Evolutionary conservation across 495 filamentous ascomycete species (phyloP).

Genomic region (Annulohypoxylon maeteangense): DNA sequence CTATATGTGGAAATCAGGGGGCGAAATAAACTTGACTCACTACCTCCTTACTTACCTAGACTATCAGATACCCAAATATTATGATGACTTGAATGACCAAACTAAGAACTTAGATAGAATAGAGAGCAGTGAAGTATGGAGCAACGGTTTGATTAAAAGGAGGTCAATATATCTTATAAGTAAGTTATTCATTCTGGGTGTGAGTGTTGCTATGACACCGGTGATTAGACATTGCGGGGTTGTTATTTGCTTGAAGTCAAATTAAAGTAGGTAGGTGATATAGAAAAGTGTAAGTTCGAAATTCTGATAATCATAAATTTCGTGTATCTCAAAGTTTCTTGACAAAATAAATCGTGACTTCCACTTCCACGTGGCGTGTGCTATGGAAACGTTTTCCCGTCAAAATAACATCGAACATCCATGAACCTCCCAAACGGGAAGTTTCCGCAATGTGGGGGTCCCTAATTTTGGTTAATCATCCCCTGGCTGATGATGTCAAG

Average conservation of each 20-base stretch:
- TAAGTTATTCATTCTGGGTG: neutral
- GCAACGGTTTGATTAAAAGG: too few relatives aligned
- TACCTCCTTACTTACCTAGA: neutral
- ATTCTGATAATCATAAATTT: slow-evolving; percentile 15
- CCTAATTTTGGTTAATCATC: slow-evolving; percentile 6
- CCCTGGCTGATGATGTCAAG: slow-evolving; percentile 30
- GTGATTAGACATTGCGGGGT: slow-evolving; percentile 13
- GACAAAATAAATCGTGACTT: slow-evolving; percentile 12
- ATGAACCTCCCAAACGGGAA: slow-evolving; percentile 6
- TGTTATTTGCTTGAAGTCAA: neutral
- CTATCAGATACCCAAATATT: too few relatives aligned
- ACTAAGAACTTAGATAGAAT: neutral
- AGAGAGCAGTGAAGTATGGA: too few relatives aligned
- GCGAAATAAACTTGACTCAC: neutral
- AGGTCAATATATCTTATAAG: neutral
- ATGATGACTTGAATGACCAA: too few relatives aligned
- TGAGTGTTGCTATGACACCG: neutral
- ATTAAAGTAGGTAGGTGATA: too few relatives aligned
- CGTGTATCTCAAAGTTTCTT: neutral
- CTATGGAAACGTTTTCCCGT: neutral
- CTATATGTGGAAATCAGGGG: neutral
- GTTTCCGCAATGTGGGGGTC: slow-evolving; percentile 24
- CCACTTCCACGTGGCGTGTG: slow-evolving; percentile 36
- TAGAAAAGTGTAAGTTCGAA: neutral
- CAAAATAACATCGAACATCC: slow-evolving; percentile 14